Percentiles rank a stretch among this genome's conserved stretches.
Evolutionary conservation across 805 yeast species (phyloP).

Genomic region (Starmerella khaoyaiensis): DNA sequence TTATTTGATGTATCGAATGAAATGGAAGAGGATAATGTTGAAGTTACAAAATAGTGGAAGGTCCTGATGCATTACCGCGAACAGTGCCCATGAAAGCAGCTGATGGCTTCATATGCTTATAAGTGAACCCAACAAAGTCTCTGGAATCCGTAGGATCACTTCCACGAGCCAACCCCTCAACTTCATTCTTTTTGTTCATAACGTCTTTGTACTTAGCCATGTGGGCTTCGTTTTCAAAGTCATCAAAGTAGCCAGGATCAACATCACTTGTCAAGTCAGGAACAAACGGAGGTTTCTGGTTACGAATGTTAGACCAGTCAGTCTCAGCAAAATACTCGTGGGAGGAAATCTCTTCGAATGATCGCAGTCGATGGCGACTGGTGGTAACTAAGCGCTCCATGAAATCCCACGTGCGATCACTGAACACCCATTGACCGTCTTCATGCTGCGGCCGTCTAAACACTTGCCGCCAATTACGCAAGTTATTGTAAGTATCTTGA

Average conservation of each 20-base stretch:
- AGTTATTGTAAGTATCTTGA: conserved; percentile 87
- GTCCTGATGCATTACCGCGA: conserved; percentile 13
- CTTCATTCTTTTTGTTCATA: conserved; percentile 76
- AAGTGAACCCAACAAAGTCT: conserved; percentile 89
- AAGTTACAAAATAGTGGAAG: conserved; percentile 16
- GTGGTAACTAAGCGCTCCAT: conserved; percentile 68
- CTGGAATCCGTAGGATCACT: conserved; percentile 44
- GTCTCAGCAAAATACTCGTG: conserved; percentile 77
- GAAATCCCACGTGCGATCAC: conserved; percentile 92
- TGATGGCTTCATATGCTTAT: conserved; percentile 52
- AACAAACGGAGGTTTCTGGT: conserved; percentile 78
- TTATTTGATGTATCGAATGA: conserved; percentile 1
- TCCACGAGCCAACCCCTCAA: conserved; percentile 65
- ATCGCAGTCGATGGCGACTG: conserved; percentile 59
- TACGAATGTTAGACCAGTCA: conserved; percentile 60
- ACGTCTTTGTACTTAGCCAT: conserved; percentile 98
- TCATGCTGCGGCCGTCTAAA: conserved; percentile 82
- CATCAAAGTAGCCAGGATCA: conserved; percentile 98
- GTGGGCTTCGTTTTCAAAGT: conserved; percentile 88
- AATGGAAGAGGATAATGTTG: background rate
- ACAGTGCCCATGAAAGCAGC: conserved; percentile 14
- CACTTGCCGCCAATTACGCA: conserved; percentile 84
- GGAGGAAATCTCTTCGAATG: conserved; percentile 66
- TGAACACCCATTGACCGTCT: conserved; percentile 81
- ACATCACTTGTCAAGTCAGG: conserved; percentile 95